Evolutionary conservation across 768 basidiomycete species (phyloP).

Genomic region (Rhizopogon vulgaris): DNA sequence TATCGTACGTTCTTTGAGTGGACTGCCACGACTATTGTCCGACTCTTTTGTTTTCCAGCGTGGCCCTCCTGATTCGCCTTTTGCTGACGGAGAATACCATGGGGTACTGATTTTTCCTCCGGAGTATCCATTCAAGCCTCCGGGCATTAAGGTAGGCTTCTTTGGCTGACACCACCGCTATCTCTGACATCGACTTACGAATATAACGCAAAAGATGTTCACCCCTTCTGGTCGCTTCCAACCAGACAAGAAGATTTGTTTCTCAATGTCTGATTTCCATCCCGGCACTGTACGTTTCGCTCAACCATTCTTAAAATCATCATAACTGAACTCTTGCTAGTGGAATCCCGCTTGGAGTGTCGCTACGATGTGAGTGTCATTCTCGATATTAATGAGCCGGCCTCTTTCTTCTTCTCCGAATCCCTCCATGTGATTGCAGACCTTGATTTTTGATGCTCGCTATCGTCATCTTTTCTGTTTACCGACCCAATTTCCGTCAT

Average conservation of each 20-base stretch:
- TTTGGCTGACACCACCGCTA: background rate
- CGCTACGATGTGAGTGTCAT: constrained; percentile 72
- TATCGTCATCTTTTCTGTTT: constrained; percentile 1
- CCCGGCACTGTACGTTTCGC: constrained; percentile 69
- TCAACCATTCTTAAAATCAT: constrained; percentile 1
- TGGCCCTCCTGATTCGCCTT: constrained; percentile 92
- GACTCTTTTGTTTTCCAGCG: constrained; percentile 42
- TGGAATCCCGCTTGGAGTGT: constrained; percentile 98
- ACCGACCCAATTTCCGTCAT: background rate
- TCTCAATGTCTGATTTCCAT: constrained; percentile 96
- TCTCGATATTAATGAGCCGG: background rate
- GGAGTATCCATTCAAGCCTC: constrained; percentile 96
- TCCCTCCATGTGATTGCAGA: constrained; percentile 5
- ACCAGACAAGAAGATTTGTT: constrained; percentile 93
- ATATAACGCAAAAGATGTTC: constrained; percentile 57
- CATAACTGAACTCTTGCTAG: constrained; percentile 29
- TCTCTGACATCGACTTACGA: constrained; percentile 1
- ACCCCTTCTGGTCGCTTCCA: constrained; percentile 89
- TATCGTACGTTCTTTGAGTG: constrained; percentile 51
- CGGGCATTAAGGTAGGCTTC: constrained; percentile 83
- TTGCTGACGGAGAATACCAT: constrained; percentile 88
- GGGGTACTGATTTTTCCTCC: constrained; percentile 88
- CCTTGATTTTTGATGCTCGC: background rate
- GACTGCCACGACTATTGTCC: background rate
- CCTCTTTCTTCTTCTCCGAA: constrained; percentile 5